Conservation (phyloP, 2,329 filamentous ascomycete species). For the Exophiala spinifera region DNA sequence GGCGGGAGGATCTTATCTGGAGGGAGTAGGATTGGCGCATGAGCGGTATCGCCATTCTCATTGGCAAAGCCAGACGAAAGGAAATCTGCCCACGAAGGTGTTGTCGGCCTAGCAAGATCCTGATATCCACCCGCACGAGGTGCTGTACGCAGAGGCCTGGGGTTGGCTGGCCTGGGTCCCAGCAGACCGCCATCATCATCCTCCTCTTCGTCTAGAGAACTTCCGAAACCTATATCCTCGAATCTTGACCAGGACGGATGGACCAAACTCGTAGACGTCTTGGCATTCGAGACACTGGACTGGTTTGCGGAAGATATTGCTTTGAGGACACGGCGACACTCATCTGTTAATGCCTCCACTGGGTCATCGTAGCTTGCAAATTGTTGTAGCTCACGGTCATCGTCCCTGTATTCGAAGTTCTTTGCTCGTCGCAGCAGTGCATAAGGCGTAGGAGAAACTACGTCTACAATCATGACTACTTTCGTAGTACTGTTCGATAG, state of each 20-base stretch:
- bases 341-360: slow-evolving; percentile 81
- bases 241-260: slow-evolving; percentile 97
- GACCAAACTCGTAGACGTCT: slow-evolving; percentile 68
- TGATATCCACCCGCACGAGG: slow-evolving; percentile 34
- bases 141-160: slow-evolving; percentile 10
- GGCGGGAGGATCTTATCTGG: slow-evolving; percentile 89
- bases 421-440: slow-evolving; percentile 83
- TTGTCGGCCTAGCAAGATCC: slow-evolving; percentile 76
- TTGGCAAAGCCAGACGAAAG: slow-evolving; percentile 89
- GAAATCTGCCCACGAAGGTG: slow-evolving; percentile 97
- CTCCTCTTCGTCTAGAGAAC: slow-evolving; percentile 66
- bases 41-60: slow-evolving; percentile 61
- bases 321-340: slow-evolving; percentile 85
- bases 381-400: slow-evolving; percentile 76
- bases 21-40: slow-evolving; percentile 72
- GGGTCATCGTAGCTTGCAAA: slow-evolving; percentile 91
- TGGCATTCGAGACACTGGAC: slow-evolving; percentile 68
- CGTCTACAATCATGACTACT: slow-evolving; percentile 94
- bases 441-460: slow-evolving; percentile 92
- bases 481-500: slow-evolving; percentile 79
- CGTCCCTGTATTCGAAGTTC: slow-evolving; percentile 92
- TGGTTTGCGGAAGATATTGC: slow-evolving; percentile 87
- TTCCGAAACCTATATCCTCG: slow-evolving; percentile 88
- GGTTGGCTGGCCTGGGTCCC: slow-evolving; percentile 29
- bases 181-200: slow-evolving; percentile 60